Base-by-base conservation (phyloP, 108 stramenopile species). In the Nitzschia palea region DNA sequence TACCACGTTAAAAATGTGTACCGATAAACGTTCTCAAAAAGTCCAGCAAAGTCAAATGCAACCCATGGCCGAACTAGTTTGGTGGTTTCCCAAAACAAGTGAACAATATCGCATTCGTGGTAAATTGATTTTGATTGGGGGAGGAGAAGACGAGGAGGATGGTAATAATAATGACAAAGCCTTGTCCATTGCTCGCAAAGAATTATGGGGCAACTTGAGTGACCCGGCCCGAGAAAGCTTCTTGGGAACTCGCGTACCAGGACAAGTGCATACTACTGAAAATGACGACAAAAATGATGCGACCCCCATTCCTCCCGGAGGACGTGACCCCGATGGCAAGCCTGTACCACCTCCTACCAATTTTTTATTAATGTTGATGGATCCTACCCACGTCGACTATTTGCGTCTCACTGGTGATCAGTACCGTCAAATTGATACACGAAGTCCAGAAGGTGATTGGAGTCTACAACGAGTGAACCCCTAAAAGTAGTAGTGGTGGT, bases 91-190 rank as follows among this genome's bases (percentile, higher is more conserved):
- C 36, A 85, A 86, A 69, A 72, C 82, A 0, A 88, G 81, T 57
- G 95, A 95, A 81, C 95, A 95, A 64, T 95, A 90, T 76, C 79
- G 95, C 2, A 63, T 95, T 20, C 76, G 88, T 9, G 95, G 95
- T 35, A 45, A 77, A 4, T 50, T 93, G 18, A 45, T 74, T 31
- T 88, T 88, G 67, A 82, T 93, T 1, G 37, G 37, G 6, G 37
- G 37, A 10, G 37, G 37, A 10, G 37, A 10, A 10, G 37, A 76
- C 60, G 37, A 40, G n/a, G 42, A 68, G 44, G 44, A 73, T 40
- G 12, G 22, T 2, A 33, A 51, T 43, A 67, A 71, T 12, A 47
- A 65, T 22, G 83, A 86, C 48, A 31, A 67, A 12, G 73, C 52
- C 20, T 45, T 85, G 40, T 42, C 32, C 22, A 65, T 62, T 30